phyloP scores from a whole-genome alignment of 768 basidiomycete species.

The Ramaria sp. region DNA sequence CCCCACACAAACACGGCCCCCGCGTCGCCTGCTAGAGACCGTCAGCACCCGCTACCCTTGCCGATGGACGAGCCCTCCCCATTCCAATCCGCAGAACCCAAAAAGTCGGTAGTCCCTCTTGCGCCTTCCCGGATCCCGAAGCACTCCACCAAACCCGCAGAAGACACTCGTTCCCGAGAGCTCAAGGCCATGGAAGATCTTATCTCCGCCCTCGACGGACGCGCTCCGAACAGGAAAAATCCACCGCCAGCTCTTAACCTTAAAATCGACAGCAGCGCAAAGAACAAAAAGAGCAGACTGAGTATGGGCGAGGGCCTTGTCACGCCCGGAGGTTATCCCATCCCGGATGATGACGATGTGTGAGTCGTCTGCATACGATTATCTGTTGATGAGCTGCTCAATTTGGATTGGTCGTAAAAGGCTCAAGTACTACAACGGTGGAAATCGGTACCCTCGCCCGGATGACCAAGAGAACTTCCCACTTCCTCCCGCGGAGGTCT shows the following conservation, averaged over 20 bases:
- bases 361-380: neutral
- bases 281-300: neutral
- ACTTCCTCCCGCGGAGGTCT: neutral
- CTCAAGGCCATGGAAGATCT: neutral
- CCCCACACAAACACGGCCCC: neutral
- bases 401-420: too few relatives aligned
- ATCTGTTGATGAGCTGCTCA: too few relatives aligned
- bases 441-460: neutral
- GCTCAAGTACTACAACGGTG: too few relatives aligned
- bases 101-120: neutral
- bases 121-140: neutral
- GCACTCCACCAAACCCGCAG: neutral
- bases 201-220: neutral
- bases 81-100: neutral
- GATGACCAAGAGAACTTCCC: neutral
- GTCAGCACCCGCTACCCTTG: neutral
- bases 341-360: neutral
- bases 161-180: neutral
- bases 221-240: neutral
- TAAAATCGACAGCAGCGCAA: neutral
- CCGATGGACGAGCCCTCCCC: neutral
- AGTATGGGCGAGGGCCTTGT: conserved; percentile 2
- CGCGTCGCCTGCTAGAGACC: neutral
- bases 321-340: neutral
- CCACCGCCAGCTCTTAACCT: neutral